phyloP scores from a whole-genome alignment of 2,329 filamentous ascomycete genomes.

The Curvularia sp. region DNA sequence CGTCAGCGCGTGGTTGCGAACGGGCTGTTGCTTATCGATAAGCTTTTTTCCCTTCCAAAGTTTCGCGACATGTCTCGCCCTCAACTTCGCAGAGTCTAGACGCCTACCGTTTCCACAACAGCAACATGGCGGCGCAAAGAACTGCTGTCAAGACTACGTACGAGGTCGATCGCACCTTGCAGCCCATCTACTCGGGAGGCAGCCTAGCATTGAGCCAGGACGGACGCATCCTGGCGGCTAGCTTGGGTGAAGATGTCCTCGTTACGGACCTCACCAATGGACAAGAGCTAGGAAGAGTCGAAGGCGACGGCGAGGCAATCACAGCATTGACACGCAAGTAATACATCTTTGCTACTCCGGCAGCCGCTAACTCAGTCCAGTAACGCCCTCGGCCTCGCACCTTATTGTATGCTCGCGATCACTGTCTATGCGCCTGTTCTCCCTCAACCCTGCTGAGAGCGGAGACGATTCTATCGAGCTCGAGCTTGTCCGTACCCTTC shows the following conservation, averaged over 20 bases:
- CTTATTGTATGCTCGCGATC: constrained; percentile 92
- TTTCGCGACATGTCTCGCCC: constrained; percentile 24
- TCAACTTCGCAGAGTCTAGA: constrained; percentile 5
- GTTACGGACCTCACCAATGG: constrained; percentile 86
- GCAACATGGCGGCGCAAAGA: constrained; percentile 57
- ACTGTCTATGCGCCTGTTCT: constrained; percentile 92
- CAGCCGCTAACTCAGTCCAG: constrained; percentile 54
- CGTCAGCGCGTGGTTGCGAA: constrained; percentile 23
- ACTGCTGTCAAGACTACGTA: constrained; percentile 82
- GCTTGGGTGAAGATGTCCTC: constrained; percentile 89
- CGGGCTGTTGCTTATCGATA: constrained; percentile 47
- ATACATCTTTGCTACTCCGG: not conserved
- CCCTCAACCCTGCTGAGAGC: constrained; percentile 66
- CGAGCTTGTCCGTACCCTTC: constrained; percentile 78
- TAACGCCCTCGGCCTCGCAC: constrained; percentile 88
- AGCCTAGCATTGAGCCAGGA: constrained; percentile 82
- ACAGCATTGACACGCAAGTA: constrained; percentile 72
- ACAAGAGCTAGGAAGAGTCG: constrained; percentile 80
- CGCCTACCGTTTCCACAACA: constrained; percentile 3
- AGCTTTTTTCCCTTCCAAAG: constrained; percentile 40
- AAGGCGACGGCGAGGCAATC: constrained; percentile 78
- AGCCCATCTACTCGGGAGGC: constrained; percentile 93
- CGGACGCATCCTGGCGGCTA: constrained; percentile 83
- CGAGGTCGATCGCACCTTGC: constrained; percentile 80
- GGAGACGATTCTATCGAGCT: constrained; percentile 65